phyloP scores from a whole-genome alignment of 2,329 filamentous ascomycete species.

The Apiospora koreana region DNA sequence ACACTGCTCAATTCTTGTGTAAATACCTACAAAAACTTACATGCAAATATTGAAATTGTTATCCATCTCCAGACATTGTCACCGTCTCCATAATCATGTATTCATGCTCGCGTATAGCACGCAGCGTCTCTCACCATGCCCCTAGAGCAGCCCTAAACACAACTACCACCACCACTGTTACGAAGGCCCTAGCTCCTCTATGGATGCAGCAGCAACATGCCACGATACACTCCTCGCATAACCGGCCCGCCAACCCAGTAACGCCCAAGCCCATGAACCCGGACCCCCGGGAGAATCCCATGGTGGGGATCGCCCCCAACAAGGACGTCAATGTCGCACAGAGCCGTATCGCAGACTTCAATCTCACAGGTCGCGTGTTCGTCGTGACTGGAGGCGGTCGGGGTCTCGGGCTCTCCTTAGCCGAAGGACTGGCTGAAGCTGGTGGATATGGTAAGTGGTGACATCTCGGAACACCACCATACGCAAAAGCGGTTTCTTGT shows the following conservation, averaged over 20 bases:
- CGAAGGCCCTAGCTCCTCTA: neutral
- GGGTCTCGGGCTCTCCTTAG: conserved; percentile 72
- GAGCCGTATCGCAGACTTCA: conserved; percentile 65
- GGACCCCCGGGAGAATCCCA: neutral
- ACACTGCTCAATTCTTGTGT: neutral
- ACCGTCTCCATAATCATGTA: neutral
- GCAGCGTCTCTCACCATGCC: neutral
- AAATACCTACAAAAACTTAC: neutral
- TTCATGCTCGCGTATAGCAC: neutral
- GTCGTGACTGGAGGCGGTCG: conserved; percentile 71
- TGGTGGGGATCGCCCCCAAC: neutral
- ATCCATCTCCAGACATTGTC: neutral
- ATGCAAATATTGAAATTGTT: neutral
- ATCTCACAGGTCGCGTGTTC: conserved; percentile 66
- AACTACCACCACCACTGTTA: neutral
- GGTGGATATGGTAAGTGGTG: conserved; percentile 62
- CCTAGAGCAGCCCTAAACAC: neutral
- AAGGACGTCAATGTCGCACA: conserved; percentile 20
- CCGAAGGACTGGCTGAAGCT: conserved; percentile 73
- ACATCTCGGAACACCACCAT: neutral
- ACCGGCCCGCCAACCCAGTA: neutral
- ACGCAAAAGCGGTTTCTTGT: conserved; percentile 25
- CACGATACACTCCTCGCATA: neutral
- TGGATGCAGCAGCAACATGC: neutral
- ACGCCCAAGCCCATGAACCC: neutral